Base-by-base conservation (phyloP, 306 rosid species). In the Sicyos baderoa region DNA sequence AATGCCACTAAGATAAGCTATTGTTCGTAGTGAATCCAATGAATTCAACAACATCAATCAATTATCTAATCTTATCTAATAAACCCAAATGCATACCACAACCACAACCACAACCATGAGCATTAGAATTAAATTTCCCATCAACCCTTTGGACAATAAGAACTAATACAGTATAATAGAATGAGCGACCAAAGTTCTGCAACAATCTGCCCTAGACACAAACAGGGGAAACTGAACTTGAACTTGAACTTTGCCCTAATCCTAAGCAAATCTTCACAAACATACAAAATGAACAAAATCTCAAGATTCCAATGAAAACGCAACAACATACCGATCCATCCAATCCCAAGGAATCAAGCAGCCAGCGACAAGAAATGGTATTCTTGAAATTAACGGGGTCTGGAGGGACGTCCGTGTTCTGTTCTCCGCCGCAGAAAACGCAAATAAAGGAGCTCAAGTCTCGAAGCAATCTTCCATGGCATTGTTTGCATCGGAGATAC, bases 241-340 rank as follows among this genome's bases (percentile, higher is more conserved):
- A 27, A 70, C 50, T 5, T 22, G 1, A 1, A 1, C 3, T 3
- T 3, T 64, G 19, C 29, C 54, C 71, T 7, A 66, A 47, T 2
- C 55, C 22, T 8, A 48, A 17, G 16, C 42, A 15, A 67, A 23
- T 48, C 21, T 67, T 6, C 18, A 1, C 19, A 57, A 17, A 25
- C 3, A 25, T 25, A 25, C 29, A n/a, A n/a, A n/a, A n/a, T n/a
- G n/a, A n/a, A n/a, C 11, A 68, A 29, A 54, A 29, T 3, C 40
- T 23, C 3, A 57, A 15, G 6, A 52, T 27, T 9, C 18, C 6
- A 19, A 74, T 14, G 10, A 58, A 32, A 12, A 60, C 15, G 70
- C 19, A 84, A 94, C 99, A 60, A 19, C 74, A n/a, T 85, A 94
- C 99, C 91, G 91, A 86, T 85, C 90, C 96, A 77, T 85, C 84